These are phyloP conservation scores for Isoetes taiwanensis DNA, from an alignment of 75 land plant genomes.

Conservation along the genomic window DNA sequence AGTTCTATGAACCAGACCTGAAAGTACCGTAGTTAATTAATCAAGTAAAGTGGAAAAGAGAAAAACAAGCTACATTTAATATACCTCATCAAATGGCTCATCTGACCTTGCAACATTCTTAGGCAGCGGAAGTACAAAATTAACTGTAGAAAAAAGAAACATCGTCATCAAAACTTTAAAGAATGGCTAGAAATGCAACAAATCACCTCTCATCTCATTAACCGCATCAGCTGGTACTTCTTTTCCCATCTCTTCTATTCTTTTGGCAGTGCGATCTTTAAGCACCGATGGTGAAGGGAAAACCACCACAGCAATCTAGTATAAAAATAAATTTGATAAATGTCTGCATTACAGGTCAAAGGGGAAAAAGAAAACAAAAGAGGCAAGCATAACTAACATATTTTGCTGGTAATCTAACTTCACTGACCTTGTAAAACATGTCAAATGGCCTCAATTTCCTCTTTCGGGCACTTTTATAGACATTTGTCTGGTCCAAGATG, in stretches of 20 bases:
- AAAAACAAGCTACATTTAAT: neutral
- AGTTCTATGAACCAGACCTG: conserved; percentile 38
- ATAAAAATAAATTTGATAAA: neutral
- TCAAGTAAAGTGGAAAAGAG: neutral
- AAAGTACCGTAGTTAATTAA: neutral
- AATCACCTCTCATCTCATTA: conserved; percentile 39
- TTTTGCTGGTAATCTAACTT: neutral
- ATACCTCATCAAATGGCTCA: conserved; percentile 41
- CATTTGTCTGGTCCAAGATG: conserved; percentile 49
- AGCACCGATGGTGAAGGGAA: conserved; percentile 31
- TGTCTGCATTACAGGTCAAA: neutral
- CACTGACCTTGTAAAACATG: conserved; percentile 24
- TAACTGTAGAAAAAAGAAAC: conserved; percentile 15
- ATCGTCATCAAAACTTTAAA: neutral
- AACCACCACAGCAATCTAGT: conserved; percentile 40
- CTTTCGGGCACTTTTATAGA: conserved; percentile 37
- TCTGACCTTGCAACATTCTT: conserved; percentile 31
- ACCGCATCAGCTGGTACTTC: conserved; percentile 48
- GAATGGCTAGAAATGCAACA: neutral
- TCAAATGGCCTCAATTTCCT: conserved; percentile 31
- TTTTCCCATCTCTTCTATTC: conserved; percentile 45
- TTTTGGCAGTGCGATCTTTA: conserved; percentile 15
- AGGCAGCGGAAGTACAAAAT: conserved; percentile 26
- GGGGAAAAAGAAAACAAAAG: neutral
- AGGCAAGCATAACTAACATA: neutral